Evolutionary conservation across 306 rosid species (phyloP), one percentile per base, ranked within the genome.

Genomic region (Crataegus laevigata): DNA sequence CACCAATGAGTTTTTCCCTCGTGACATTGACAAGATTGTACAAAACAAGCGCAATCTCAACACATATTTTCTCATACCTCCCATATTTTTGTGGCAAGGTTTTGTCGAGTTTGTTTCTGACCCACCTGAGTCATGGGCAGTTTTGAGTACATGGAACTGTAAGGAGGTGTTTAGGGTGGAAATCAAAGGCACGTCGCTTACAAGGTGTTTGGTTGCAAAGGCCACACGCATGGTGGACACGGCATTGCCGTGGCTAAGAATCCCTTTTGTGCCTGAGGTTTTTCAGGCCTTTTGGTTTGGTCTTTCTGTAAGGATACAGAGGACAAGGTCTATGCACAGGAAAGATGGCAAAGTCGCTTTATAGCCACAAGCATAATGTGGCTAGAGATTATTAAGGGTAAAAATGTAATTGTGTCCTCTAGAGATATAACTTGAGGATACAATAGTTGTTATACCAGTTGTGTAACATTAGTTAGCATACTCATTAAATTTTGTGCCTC

Each of bases 241-340:
- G 52, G 91, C 90, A 2, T 50, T 93, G 21, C 93, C 93, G 8
- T 91, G 89, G 88, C 69, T 93, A 11, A 75, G 84, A 6, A 8
- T 93, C 1, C 96, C 93, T 0, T 93, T 91, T 2, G 59, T 91
- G 10, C 96, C 98, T 1, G 81, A 91, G 30, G 70, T 91, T 68
- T 93, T 93, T 42, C n/a, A 71, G 66, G 66, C 96, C 96, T 13
- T 93, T 93, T 57, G 96, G 98, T 81, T 66, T 88, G 52, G 78
- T 83, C 54, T 91, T 90, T 52, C 4, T 89, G 86, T 93, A 89
- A 34, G 91, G 96, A 10, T 42, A 90, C 4, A 96, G 91, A 8
- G 96, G 93, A 0, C 85, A 85, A 78, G 96, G 96, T 14, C 91
- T 84, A 7, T 68, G 80, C 59, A 81, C 70, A 6, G 82, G 34